Evolutionary conservation across 352 stramenopile genomes (phyloP).

Genomic region (Globisporangium cystogenes): DNA sequence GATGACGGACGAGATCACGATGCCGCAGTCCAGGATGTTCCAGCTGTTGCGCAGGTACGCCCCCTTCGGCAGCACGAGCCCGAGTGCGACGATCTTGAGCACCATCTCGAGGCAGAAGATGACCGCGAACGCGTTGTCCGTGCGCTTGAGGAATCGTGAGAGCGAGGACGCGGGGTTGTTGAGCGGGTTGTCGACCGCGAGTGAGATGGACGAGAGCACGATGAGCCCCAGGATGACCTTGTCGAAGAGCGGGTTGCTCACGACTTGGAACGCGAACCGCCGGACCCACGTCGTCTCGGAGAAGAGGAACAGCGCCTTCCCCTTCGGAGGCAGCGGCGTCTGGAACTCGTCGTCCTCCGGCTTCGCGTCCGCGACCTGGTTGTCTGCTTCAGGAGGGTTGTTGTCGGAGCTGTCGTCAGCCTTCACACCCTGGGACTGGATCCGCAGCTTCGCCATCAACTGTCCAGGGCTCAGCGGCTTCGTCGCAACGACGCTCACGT

Average conservation of each 20-base stretch:
- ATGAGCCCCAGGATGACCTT: constrained; percentile 80
- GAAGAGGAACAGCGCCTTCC: constrained; percentile 47
- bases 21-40: constrained; percentile 89
- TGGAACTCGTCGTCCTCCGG: constrained; percentile 4
- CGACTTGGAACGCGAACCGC: constrained; percentile 32
- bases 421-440: background rate
- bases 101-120: constrained; percentile 89
- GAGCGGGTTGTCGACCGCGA: constrained; percentile 87
- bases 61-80: constrained; percentile 55
- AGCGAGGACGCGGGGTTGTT: constrained; percentile 38
- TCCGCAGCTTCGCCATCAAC: background rate
- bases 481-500: background rate
- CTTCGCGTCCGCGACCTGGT: background rate
- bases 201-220: constrained; percentile 67
- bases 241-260: constrained; percentile 77
- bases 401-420: background rate
- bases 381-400: background rate
- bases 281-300: constrained; percentile 31
- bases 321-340: constrained; percentile 13
- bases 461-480: background rate
- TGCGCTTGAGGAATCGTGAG: constrained; percentile 32
- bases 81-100: constrained; percentile 86
- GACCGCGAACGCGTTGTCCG: constrained; percentile 73
- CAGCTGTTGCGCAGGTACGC: constrained; percentile 83
- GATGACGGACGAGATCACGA: constrained; percentile 80